Evolutionary conservation across 352 stramenopile genomes (phyloP), one percentile per base, ranked within the genome.

Genomic region (Phytophthora multivora): DNA sequence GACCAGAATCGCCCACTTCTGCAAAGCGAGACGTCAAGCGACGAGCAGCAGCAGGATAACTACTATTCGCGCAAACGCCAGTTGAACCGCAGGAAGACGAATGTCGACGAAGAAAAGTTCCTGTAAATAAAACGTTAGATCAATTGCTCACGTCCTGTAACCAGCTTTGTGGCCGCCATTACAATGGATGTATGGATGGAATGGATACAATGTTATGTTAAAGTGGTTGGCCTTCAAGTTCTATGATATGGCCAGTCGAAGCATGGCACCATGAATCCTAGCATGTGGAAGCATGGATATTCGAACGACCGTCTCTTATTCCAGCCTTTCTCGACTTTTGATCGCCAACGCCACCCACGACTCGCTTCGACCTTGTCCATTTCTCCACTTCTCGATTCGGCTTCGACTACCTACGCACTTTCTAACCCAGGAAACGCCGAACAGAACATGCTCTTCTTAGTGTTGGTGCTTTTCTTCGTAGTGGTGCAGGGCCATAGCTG

Each of bases 401-500:
- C 23, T 42, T 50, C 18, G 33, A 21, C 28, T 35, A 10, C 42
- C 28, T 35, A 10, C 42, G 43, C 52, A 73, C 41, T 50, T 56
- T 59, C 60, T 23, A 54, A 26, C 23, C 41, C 45, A 6, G 12
- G 39, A 53, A 43, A 51, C 25, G 18, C 23, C 50, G 23, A 31
- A 49, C 28, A 39, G 46, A 63, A 43, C 18, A 18, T 43, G 51
- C 7, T 47, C 16, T 9, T 58, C 5, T 43, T 70, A n/a, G n/a
- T 60, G 7, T 46, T 67, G 38, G n/a, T 53, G 48, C 30, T 69
- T 26, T 63, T 13, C 48, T 47, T 66, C 19, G 49, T 23, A 7
- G 33, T 5, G 4, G 62, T 77, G 31, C 48, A 64, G 10, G 75
- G 75, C 7, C 79, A 89, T 51, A 78, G 63, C 45, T 90, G 81